These are phyloP conservation scores for Globisporangium perplexum DNA, from an alignment of 352 stramenopile genomes.

Conservation along the genomic window DNA sequence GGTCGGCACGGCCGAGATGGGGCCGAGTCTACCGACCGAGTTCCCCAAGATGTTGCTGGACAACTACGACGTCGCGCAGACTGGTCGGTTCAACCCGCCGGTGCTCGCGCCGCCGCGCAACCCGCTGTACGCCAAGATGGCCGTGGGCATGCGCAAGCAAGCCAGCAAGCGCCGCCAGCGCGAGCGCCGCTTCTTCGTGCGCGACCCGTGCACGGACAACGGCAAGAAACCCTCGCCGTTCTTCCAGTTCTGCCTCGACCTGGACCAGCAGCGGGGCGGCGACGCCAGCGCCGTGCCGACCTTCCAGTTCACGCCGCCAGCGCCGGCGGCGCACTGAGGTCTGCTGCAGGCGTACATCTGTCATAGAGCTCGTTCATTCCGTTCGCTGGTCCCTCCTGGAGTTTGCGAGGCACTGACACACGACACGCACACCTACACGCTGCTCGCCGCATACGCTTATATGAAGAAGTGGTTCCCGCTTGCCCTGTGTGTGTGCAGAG, in stretches of 20 bases:
- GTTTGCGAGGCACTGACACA: neutral
- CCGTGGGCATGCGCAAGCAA: constrained; percentile 27
- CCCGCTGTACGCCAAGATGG: constrained; percentile 66
- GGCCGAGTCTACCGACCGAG: constrained; percentile 60
- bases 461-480: constrained; percentile 4
- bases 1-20: constrained; percentile 52
- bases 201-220: constrained; percentile 35
- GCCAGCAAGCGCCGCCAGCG: constrained; percentile 37
- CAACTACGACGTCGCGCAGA: constrained; percentile 40
- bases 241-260: constrained; percentile 22
- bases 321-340: neutral
- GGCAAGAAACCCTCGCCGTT: constrained; percentile 27
- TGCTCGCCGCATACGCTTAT: constrained; percentile 1
- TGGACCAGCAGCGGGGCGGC: constrained; percentile 14
- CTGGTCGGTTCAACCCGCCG: constrained; percentile 49
- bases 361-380: constrained; percentile 8
- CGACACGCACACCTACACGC: neutral
- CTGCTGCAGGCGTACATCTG: neutral
- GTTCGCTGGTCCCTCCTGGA: neutral
- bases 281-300: neutral
- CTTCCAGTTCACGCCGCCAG: constrained; percentile 14
- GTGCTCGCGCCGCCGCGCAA: constrained; percentile 57
- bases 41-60: constrained; percentile 56
- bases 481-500: neutral
- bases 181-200: constrained; percentile 66